Evolutionary conservation across 164 flowering plant species (phyloP).

Genomic region (Berberis thunbergii): DNA sequence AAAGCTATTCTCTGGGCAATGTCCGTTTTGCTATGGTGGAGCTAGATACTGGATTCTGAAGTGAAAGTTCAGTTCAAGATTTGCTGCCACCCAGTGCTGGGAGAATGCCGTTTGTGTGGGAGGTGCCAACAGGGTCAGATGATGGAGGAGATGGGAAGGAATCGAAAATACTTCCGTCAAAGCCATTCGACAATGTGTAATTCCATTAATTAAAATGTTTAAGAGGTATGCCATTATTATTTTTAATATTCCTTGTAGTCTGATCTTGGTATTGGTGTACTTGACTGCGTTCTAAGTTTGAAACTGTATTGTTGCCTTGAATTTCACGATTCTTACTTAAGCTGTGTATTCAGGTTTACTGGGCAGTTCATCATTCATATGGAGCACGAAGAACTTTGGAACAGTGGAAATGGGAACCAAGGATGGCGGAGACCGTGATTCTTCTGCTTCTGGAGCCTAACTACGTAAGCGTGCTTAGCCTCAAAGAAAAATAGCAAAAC

Average conservation of each 20-base stretch:
- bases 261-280: no score
- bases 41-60: constrained; percentile 42
- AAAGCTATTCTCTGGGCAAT: constrained; percentile 88
- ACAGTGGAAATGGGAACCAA: constrained; percentile 94
- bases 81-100: constrained; percentile 56
- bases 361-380: constrained; percentile 48
- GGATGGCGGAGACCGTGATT: constrained; percentile 76
- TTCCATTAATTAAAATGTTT: constrained; percentile 52
- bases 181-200: constrained; percentile 45
- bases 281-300: no score
- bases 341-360: constrained; percentile 49
- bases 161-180: constrained; percentile 58
- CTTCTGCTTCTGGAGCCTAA: constrained; percentile 81
- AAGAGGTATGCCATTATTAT: constrained; percentile 42
- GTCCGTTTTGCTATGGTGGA: constrained; percentile 73
- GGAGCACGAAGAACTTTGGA: constrained; percentile 53
- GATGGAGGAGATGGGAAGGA: constrained; percentile 72
- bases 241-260: no score
- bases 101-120: constrained; percentile 65
- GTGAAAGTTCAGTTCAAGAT: constrained; percentile 34
- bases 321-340: not conserved
- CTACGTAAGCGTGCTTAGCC: constrained; percentile 44
- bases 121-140: constrained; percentile 75
- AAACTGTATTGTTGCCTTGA: no score
- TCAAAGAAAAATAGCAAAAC: no score